Evolutionary conservation across 176 grass and related monocot species (phyloP).

Genomic region (Carex scoparia): DNA sequence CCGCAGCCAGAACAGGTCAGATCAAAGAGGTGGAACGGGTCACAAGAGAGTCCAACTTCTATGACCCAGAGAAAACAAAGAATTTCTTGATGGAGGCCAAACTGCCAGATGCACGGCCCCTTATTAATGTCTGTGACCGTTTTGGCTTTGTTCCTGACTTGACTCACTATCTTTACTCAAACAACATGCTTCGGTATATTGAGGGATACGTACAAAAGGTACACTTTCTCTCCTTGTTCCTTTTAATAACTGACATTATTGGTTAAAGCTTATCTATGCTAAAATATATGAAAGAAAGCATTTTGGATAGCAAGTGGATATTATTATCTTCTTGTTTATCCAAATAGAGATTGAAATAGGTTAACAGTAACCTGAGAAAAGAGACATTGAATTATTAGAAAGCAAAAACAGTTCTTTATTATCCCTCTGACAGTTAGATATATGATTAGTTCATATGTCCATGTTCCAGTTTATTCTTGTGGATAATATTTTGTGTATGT

Average conservation of each 20-base stretch:
- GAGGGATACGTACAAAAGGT: conserved; percentile 95
- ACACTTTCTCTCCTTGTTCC: conserved; percentile 10
- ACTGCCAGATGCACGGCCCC: conserved; percentile 76
- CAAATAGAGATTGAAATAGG: background rate
- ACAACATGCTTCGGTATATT: conserved; percentile 92
- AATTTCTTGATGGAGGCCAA: conserved; percentile 98
- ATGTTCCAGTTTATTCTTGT: background rate
- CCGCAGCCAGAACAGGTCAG: conserved; percentile 84
- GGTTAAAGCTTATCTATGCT: background rate
- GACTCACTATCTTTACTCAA: conserved; percentile 85
- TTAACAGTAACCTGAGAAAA: background rate
- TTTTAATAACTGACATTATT: conserved; percentile 1
- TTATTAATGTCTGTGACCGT: conserved; percentile 93
- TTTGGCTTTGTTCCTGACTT: conserved; percentile 94
- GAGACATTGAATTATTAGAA: background rate
- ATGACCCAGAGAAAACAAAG: conserved; percentile 91
- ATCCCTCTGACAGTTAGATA: background rate
- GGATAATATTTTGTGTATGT: conserved; percentile 17
- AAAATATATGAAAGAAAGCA: background rate
- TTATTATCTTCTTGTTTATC: background rate
- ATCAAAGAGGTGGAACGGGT: conserved; percentile 98
- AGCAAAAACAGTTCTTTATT: background rate
- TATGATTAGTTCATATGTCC: background rate
- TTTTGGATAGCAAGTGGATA: background rate
- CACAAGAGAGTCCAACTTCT: conserved; percentile 90